Evolutionary conservation across 768 basidiomycete species (phyloP).

Genomic region (Amanita pseudoporphyria): DNA sequence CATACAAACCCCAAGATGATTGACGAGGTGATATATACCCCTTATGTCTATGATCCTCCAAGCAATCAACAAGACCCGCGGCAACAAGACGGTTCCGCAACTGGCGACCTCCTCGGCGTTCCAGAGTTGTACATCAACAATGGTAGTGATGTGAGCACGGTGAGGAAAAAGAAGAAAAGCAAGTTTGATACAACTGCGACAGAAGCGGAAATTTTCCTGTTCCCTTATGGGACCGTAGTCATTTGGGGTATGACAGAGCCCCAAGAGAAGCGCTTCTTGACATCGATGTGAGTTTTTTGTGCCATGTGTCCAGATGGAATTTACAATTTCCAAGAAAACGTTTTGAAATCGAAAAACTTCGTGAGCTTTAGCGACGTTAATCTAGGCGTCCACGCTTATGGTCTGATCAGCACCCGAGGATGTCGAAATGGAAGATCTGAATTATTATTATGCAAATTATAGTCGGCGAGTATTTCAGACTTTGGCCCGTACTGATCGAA

Average conservation of each 20-base stretch:
- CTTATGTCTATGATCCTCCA: slow-evolving; percentile 69
- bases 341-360: slow-evolving; percentile 86
- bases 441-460: slow-evolving; percentile 96
- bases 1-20: slow-evolving; percentile 81
- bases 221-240: slow-evolving; percentile 90
- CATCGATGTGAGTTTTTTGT: slow-evolving; percentile 63
- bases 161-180: slow-evolving; percentile 43
- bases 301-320: slow-evolving; percentile 6
- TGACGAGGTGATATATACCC: slow-evolving; percentile 91
- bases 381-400: slow-evolving; percentile 5
- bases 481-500: not conserved
- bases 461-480: slow-evolving; percentile 52
- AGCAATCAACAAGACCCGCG: slow-evolving; percentile 21
- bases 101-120: slow-evolving; percentile 71
- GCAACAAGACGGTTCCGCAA: slow-evolving; percentile 25
- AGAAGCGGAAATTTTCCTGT: slow-evolving; percentile 87
- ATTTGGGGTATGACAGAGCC: slow-evolving; percentile 97
- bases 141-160: slow-evolving; percentile 20
- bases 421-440: slow-evolving; percentile 93
- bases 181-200: slow-evolving; percentile 58
- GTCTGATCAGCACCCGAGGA: slow-evolving; percentile 62
- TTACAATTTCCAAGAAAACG: slow-evolving; percentile 52
- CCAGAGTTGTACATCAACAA: slow-evolving; percentile 48
- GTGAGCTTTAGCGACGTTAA: slow-evolving; percentile 24
- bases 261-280: slow-evolving; percentile 84